A percentile compares a stretch with the other conserved stretches of the same genome.
phyloP scores from a whole-genome alignment of 2,329 filamentous ascomycete genomes.

The Myotisia sp. region DNA sequence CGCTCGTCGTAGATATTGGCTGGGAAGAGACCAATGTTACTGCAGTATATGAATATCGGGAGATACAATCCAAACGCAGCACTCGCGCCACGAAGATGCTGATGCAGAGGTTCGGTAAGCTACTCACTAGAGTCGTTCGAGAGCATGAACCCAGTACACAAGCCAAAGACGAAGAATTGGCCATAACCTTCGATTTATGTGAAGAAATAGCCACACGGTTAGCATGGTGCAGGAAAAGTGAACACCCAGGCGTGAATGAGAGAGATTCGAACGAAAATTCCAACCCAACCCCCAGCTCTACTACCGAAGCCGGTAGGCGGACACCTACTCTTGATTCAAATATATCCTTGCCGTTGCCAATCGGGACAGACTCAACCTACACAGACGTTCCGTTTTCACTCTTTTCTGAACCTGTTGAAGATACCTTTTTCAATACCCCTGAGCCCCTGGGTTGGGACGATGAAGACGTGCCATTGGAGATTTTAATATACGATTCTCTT shows the following conservation, averaged over 20 bases:
- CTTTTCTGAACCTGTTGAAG: constrained; percentile 62
- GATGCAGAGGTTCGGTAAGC: constrained; percentile 49
- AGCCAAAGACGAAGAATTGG: constrained; percentile 23
- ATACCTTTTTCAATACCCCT: constrained; percentile 52
- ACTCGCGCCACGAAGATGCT: constrained; percentile 61
- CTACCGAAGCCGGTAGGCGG: constrained; percentile 8
- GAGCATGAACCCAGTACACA: constrained; percentile 8
- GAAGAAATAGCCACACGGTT: constrained; percentile 65
- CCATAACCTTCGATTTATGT: constrained; percentile 59
- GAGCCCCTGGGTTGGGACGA: constrained; percentile 57
- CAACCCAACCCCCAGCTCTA: constrained; percentile 12
- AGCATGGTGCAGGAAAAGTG: constrained; percentile 52
- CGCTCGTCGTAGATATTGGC: constrained; percentile 74
- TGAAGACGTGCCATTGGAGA: constrained; percentile 64
- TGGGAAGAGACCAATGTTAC: constrained; percentile 84
- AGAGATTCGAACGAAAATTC: constrained; percentile 2
- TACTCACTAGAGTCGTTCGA: constrained; percentile 19
- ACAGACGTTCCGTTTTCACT: constrained; percentile 53
- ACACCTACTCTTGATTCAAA: constrained; percentile 15
- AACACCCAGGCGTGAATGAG: constrained; percentile 5
- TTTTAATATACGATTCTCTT: constrained; percentile 62
- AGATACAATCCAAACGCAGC: constrained; percentile 56
- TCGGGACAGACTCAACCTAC: constrained; percentile 27
- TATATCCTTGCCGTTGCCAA: constrained; percentile 32
- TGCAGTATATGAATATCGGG: constrained; percentile 78